phyloP scores from a whole-genome alignment of 176 grass and related monocot genomes.

The Oryza australiensis region DNA sequence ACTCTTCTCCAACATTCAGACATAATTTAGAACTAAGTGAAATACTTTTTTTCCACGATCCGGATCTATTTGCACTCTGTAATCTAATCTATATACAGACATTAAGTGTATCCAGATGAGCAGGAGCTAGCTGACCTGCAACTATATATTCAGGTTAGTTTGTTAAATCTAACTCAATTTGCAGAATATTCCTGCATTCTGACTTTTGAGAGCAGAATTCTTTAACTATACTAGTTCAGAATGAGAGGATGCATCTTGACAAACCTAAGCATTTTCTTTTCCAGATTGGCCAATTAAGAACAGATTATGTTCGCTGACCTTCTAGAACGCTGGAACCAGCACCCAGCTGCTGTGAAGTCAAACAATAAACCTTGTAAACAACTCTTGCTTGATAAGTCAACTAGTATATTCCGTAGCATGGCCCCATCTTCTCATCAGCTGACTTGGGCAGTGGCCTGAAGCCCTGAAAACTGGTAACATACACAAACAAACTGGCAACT shows the following conservation, averaged over 20 bases:
- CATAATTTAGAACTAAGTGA: neutral
- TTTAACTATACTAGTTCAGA: slow-evolving; percentile 16
- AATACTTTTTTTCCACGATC: neutral
- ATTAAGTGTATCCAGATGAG: neutral
- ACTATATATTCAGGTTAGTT: neutral
- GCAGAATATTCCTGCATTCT: slow-evolving; percentile 16
- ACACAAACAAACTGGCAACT: too few species aligned
- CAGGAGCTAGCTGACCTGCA: neutral
- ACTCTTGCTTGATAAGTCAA: slow-evolving; percentile 37
- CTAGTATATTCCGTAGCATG: neutral
- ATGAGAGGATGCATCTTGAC: neutral
- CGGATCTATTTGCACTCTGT: neutral
- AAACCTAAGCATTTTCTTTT: neutral
- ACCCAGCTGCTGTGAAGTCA: slow-evolving; percentile 6
- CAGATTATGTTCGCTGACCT: slow-evolving; percentile 29
- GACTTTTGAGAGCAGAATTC: slow-evolving; percentile 14
- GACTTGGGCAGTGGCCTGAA: neutral
- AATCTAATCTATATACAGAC: neutral
- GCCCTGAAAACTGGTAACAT: neutral
- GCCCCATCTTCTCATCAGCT: neutral
- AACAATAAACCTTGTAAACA: slow-evolving; percentile 41
- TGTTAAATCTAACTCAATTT: neutral
- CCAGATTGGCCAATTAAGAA: neutral
- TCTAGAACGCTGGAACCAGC: slow-evolving; percentile 4
- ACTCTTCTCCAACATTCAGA: neutral